Percentiles rank a stretch among this genome's conserved stretches.
These are phyloP conservation scores for Straminergon stramineum DNA, from an alignment of 225 moss, liverwort and hornwort species.

Conservation along the genomic window DNA sequence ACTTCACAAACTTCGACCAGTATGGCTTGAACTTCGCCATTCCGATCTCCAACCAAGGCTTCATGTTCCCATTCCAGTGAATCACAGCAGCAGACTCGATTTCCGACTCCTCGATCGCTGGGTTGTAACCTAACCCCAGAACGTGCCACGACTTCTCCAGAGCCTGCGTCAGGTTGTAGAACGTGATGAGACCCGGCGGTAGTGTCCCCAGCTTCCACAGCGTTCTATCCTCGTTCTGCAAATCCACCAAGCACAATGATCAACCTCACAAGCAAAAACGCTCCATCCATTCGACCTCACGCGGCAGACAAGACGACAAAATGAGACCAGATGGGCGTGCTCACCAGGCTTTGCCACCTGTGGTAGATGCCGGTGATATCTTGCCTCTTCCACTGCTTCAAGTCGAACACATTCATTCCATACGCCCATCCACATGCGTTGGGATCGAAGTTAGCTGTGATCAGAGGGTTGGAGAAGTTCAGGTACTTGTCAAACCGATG, in stretches of 20 bases:
- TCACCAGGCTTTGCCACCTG: constrained; percentile 72
- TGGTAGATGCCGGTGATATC: constrained; percentile 82
- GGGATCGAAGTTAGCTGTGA: constrained; percentile 42
- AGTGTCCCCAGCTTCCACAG: constrained; percentile 92
- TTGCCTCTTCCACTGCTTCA: constrained; percentile 62
- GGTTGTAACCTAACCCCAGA: constrained; percentile 83
- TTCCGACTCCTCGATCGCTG: constrained; percentile 57
- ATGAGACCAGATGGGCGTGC: neutral
- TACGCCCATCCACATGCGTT: constrained; percentile 92
- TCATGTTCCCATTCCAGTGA: constrained; percentile 95
- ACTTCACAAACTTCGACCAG: constrained; percentile 89
- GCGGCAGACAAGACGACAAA: too few species aligned
- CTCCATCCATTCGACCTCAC: neutral
- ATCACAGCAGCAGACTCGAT: constrained; percentile 73
- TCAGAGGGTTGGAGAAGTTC: constrained; percentile 84
- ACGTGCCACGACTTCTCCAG: constrained; percentile 92
- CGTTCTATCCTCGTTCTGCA: constrained; percentile 76
- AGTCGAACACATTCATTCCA: constrained; percentile 84
- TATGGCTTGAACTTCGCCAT: constrained; percentile 86
- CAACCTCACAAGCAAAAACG: neutral
- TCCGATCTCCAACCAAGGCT: constrained; percentile 94
- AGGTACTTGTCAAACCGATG: constrained; percentile 80
- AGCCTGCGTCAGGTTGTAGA: constrained; percentile 72
- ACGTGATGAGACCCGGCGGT: constrained; percentile 79
- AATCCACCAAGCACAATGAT: neutral